Evolutionary conservation across 2,329 filamentous ascomycete species (phyloP).

Genomic region (Dactylella cylindrospora): DNA sequence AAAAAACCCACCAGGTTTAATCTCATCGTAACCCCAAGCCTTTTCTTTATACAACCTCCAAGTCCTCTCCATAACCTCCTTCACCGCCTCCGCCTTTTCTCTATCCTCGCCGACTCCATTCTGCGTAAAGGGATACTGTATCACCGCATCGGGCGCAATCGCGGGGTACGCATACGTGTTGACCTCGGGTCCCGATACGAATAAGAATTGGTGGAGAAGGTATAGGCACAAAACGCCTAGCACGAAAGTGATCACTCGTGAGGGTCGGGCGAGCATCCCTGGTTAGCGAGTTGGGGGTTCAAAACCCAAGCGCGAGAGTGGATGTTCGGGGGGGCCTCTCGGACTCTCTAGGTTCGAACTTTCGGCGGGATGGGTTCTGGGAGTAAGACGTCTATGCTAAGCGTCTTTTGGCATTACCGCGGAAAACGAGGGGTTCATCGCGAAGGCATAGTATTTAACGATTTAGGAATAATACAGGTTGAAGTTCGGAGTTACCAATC

Average conservation of each 20-base stretch:
- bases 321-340: too few relatives aligned
- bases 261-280: constrained; percentile 19
- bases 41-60: constrained; percentile 73
- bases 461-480: too few relatives aligned
- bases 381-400: too few relatives aligned
- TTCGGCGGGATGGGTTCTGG: too few relatives aligned
- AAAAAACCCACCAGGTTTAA: constrained; percentile 59
- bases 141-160: constrained; percentile 1
- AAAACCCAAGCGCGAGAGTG: too few relatives aligned
- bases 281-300: too few relatives aligned
- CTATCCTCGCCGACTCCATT: constrained; percentile 37
- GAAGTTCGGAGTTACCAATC: too few relatives aligned
- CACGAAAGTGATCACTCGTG: constrained; percentile 8
- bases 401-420: too few relatives aligned
- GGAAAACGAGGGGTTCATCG: too few relatives aligned
- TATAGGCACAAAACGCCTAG: constrained; percentile 9
- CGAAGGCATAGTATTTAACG: too few relatives aligned
- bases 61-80: constrained; percentile 67
- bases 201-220: constrained; percentile 13
- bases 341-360: too few relatives aligned
- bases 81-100: constrained; percentile 62
- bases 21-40: constrained; percentile 76
- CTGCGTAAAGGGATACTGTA: constrained; percentile 44
- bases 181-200: neutral
- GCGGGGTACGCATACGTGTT: too few relatives aligned